Evolutionary conservation across 2,329 filamentous ascomycete genomes (phyloP), one percentile per base, ranked within the genome.

Genomic region (Fonsecaea monophora): DNA sequence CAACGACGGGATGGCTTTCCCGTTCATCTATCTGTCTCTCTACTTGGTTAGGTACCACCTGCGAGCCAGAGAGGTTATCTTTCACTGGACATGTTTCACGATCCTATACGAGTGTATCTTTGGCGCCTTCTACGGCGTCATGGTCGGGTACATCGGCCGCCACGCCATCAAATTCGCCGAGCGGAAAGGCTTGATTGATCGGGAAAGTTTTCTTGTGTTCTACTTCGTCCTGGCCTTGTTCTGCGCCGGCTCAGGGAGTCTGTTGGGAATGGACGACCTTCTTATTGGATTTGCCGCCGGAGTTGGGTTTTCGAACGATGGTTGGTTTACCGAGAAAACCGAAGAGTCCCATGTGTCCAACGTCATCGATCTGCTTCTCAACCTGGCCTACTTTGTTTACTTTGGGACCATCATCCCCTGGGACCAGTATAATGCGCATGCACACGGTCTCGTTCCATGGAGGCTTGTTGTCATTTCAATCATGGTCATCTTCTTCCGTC

Each of bases 1-100:
- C 82, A 99, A 99, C 84, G 95, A 99, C 78, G 95, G 95, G 80
- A 99, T 99, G 95, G 95, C 95, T 1, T 99, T 99, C 76, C 95
- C 95, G 0, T 99, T 99, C 78, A 87, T 99, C 74, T 99, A 99
- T 77, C 85, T 99, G 35, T 90, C 92, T 0, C 83, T 97, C 35
- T 98, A 97, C 78, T 86, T 98, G 55, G 92, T 98, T 71, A 88
- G 90, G 71, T 97, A 94, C 77, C 84, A 90, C 69, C 88, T 87
- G 34, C 78, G 90, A 72, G 87, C 90, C 4, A 80, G 81, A 55
- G 79, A 91, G 62, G 91, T 96, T 50, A 86, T 89, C 15, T 90
- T 90, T 69, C 88, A 98, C 79, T 99, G 94, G 90, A 87, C 98
- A 74, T 92, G 94, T 75, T 88, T 90, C 74, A 96, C 92, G 38